Evolutionary conservation across 768 basidiomycete species (phyloP), one percentile per base, ranked within the genome.

Genomic region (Vararia minispora): DNA sequence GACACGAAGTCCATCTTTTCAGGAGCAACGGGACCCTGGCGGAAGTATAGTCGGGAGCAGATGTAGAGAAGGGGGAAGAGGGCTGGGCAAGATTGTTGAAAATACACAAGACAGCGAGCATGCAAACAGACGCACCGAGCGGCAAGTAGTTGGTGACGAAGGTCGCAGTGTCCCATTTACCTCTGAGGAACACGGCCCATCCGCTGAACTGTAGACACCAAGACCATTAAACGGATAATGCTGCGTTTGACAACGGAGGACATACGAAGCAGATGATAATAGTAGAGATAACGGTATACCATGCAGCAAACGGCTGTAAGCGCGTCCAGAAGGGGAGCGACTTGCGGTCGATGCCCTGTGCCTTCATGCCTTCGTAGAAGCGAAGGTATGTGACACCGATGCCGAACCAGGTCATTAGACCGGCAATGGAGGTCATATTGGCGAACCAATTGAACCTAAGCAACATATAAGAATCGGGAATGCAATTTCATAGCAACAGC

Each of bases 141-240:
- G 81, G 84, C 30, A 90, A 54, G 57, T 92, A 95, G 56, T 75
- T 87, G 17, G 88, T 89, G 38, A 92, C 67, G 49, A 94, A 92
- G n/a, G 58, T 68, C 22, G 71, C 76, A 4, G 64, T 65, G 20
- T 55, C 52, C 86, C 76, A 80, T 0, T 59, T 44, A 18, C 57
- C 63, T 37, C 57, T 59, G 35, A 76, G 59, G 66, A 79, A 79
- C 29, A 77, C 71, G 2, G 46, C 40, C 55, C 58, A 73, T 11
- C 63, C 70, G 41, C 57, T 67, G 53, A 72, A 71, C 68, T 70
- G 43, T 48, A 31, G 40, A 11, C 14, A n/a, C 4, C 60, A 65
- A 13, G 61, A 66, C 11, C 54, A 36, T 64, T 62, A 68, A 32
- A 32, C 39, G 30, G 28, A 28, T 29, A 28, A 12, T 13, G 16